phyloP scores from a whole-genome alignment of 352 stramenopile genomes.

The Pilasporangium apinafurcum region DNA sequence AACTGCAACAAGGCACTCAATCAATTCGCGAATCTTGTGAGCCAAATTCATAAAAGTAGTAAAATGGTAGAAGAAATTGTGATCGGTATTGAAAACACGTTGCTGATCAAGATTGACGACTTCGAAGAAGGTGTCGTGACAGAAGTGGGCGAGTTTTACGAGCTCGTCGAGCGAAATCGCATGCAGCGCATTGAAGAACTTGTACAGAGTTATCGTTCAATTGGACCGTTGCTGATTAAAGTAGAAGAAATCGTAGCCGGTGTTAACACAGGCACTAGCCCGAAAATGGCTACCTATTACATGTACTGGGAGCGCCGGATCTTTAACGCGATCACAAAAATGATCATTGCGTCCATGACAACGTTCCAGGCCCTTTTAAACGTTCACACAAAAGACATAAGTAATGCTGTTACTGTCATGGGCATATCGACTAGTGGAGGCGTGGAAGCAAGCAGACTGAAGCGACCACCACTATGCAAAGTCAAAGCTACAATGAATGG shows the following conservation, averaged over 20 bases:
- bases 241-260: slow-evolving; percentile 94
- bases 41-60: slow-evolving; percentile 93
- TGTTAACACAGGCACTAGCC: slow-evolving; percentile 88
- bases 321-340: slow-evolving; percentile 96
- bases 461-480: slow-evolving; percentile 87
- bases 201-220: slow-evolving; percentile 91
- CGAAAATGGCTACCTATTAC: slow-evolving; percentile 93
- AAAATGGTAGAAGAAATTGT: slow-evolving; percentile 96
- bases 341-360: slow-evolving; percentile 94
- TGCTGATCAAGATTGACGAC: slow-evolving; percentile 91
- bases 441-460: slow-evolving; percentile 57
- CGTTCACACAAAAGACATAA: slow-evolving; percentile 83
- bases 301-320: slow-evolving; percentile 96
- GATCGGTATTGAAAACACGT: slow-evolving; percentile 81
- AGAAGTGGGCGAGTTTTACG: slow-evolving; percentile 92
- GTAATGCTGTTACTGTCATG: slow-evolving; percentile 31
- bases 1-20: slow-evolving; percentile 90
- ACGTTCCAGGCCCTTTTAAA: slow-evolving; percentile 92
- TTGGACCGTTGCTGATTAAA: slow-evolving; percentile 92
- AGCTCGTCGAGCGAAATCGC: slow-evolving; percentile 90
- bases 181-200: slow-evolving; percentile 89
- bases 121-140: slow-evolving; percentile 87
- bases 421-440: slow-evolving; percentile 18
- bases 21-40: slow-evolving; percentile 91
- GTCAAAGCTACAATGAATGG: slow-evolving; percentile 93